A percentile compares a stretch with the other conserved stretches of the same genome.
Conservation (phyloP, 2,329 filamentous ascomycete species). For the Sporothrix phasma region DNA sequence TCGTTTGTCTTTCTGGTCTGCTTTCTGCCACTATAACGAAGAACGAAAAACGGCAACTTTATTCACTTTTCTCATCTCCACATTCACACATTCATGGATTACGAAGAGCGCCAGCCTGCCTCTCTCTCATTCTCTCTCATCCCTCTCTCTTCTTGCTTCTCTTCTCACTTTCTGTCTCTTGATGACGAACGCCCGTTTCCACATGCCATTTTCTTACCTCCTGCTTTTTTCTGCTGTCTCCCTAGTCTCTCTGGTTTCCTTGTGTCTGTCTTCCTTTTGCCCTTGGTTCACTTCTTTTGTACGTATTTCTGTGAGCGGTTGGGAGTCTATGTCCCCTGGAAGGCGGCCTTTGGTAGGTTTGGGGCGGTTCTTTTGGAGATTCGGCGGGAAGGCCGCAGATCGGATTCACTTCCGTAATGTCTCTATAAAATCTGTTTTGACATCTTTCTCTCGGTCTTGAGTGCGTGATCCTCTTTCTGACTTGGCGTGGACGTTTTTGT, state of each 20-base stretch:
- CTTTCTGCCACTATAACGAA: not conserved
- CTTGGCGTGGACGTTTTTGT: not conserved
- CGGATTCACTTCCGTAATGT: not conserved
- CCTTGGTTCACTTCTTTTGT: constrained; percentile 5
- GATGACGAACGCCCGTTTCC: constrained; percentile 3
- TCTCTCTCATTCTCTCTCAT: not conserved
- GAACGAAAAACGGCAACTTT: constrained; percentile 7
- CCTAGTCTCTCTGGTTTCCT: not conserved
- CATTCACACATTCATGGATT: not conserved
- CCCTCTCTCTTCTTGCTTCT: not conserved
- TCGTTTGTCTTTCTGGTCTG: not conserved
- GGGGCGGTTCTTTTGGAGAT: not conserved
- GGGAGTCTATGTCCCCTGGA: not conserved
- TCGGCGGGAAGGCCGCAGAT: not conserved
- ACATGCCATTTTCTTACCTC: not conserved
- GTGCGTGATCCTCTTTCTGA: not conserved
- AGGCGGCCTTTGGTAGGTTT: constrained; percentile 1
- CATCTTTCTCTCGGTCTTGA: not conserved
- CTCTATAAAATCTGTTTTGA: not conserved
- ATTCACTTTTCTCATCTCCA: not conserved
- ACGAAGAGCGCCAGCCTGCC: not conserved
- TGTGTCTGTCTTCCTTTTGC: not conserved
- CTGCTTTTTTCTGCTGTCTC: not conserved
- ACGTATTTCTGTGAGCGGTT: not conserved
- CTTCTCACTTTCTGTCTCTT: not conserved